A percentile compares a stretch with the other conserved stretches of the same genome.
Conservation (phyloP, 768 basidiomycete genomes). For the Termitomyces sp. region DNA sequence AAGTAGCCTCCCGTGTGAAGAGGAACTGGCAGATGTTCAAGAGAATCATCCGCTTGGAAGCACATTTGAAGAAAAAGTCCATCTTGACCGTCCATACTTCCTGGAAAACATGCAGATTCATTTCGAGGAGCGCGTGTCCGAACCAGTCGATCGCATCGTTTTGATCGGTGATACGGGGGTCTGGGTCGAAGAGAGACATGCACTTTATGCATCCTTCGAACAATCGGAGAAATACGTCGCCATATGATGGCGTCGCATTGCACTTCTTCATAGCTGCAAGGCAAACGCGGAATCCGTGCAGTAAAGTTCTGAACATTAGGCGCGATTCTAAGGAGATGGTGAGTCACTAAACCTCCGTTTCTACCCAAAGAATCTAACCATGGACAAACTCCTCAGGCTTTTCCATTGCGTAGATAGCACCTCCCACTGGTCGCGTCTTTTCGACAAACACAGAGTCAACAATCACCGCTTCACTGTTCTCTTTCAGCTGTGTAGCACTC, state of each 20-base stretch:
- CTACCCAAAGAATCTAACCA: constrained; percentile 40
- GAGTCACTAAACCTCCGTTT: constrained; percentile 1
- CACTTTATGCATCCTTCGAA: constrained; percentile 83
- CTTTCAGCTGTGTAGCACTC: constrained; percentile 44
- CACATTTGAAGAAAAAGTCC: constrained; percentile 81
- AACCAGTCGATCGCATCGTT: constrained; percentile 86
- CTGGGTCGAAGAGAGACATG: constrained; percentile 77
- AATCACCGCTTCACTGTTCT: constrained; percentile 29
- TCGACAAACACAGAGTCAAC: constrained; percentile 71
- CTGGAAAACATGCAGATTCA: constrained; percentile 89
- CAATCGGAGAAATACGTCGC: constrained; percentile 79
- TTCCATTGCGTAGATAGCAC: constrained; percentile 72
- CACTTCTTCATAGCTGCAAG: constrained; percentile 73
- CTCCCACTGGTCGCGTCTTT: constrained; percentile 76
- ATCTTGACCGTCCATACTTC: constrained; percentile 95
- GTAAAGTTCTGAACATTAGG: constrained; percentile 78
- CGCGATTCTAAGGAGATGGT: constrained; percentile 60
- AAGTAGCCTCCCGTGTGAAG: constrained; percentile 69
- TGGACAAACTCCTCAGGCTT: constrained; percentile 77
- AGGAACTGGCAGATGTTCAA: constrained; percentile 83
- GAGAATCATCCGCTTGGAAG: constrained; percentile 69
- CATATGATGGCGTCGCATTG: constrained; percentile 75
- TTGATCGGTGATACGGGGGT: constrained; percentile 52
- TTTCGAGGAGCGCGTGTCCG: constrained; percentile 67
- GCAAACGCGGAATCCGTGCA: constrained; percentile 83